Conservation (phyloP, 257 asterid species). For the Eustoma russellianum region DNA sequence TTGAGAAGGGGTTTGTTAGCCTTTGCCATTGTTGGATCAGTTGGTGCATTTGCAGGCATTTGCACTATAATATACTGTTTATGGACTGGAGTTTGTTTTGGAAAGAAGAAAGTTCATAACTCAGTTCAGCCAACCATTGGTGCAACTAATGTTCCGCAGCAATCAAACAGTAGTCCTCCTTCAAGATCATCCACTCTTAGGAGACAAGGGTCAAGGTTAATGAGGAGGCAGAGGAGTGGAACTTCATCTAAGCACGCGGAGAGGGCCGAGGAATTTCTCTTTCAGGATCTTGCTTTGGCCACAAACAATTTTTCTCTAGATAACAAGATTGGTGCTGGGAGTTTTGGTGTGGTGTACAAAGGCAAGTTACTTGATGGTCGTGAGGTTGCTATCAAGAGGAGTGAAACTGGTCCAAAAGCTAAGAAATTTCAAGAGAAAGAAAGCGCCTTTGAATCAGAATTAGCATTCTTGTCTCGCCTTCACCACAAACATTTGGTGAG, state of each 20-base stretch:
- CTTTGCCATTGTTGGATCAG: conserved; percentile 59
- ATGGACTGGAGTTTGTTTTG: conserved; percentile 67
- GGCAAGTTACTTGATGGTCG: conserved; percentile 66
- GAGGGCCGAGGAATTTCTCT: conserved; percentile 61
- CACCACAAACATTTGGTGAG: conserved; percentile 88
- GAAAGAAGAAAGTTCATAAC: conserved; percentile 70
- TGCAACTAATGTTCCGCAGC: conserved; percentile 23
- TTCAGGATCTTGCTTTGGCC: conserved; percentile 51
- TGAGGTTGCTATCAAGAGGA: conserved; percentile 75
- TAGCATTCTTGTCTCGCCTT: conserved; percentile 69
- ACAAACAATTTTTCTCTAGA: conserved; percentile 52
- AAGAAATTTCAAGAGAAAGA: conserved; percentile 79
- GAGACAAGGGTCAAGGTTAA: conserved; percentile 69
- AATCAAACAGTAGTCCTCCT: conserved; percentile 40
- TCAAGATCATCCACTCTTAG: conserved; percentile 73
- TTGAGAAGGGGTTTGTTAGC: conserved; percentile 50
- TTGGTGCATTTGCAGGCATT: conserved; percentile 67
- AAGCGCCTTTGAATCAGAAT: conserved; percentile 74
- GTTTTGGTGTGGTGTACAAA: conserved; percentile 69
- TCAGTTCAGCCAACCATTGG: conserved; percentile 75
- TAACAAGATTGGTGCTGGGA: conserved; percentile 79
- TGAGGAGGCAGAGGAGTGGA: conserved; percentile 88
- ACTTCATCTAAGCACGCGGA: conserved; percentile 66
- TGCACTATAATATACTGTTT: conserved; percentile 45
- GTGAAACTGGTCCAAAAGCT: conserved; percentile 47